Percentiles rank a stretch among this genome's conserved stretches.
Conservation (phyloP, 768 basidiomycete species). For the Auricularia auricula-judae region DNA sequence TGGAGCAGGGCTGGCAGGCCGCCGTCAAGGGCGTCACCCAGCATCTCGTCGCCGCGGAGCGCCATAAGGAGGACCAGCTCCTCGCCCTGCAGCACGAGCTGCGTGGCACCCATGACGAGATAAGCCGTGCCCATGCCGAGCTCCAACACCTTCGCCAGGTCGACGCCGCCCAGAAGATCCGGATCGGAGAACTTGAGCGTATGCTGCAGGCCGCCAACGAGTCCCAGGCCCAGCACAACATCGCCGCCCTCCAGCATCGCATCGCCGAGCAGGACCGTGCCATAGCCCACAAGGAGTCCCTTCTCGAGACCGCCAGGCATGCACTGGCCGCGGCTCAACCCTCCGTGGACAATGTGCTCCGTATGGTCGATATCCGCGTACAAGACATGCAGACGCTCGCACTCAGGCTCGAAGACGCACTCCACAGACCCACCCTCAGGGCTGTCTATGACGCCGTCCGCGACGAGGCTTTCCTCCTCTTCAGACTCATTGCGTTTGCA, state of each 20-base stretch:
- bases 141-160: too few relatives aligned
- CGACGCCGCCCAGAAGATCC: too few relatives aligned
- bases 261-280: too few relatives aligned
- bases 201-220: too few relatives aligned
- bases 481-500: background rate
- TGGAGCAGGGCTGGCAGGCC: background rate
- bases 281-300: too few relatives aligned
- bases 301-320: background rate
- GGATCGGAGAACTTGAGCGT: too few relatives aligned
- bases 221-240: too few relatives aligned
- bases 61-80: background rate
- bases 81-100: background rate
- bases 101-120: background rate
- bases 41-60: background rate
- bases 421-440: background rate
- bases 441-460: background rate
- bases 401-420: background rate
- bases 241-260: too few relatives aligned
- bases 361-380: background rate
- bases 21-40: background rate
- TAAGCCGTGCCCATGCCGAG: background rate
- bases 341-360: background rate
- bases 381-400: background rate
- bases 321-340: background rate
- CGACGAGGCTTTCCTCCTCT: background rate